phyloP scores from a whole-genome alignment of 2,329 filamentous ascomycete species.

The Didymosphaeria variabile region DNA sequence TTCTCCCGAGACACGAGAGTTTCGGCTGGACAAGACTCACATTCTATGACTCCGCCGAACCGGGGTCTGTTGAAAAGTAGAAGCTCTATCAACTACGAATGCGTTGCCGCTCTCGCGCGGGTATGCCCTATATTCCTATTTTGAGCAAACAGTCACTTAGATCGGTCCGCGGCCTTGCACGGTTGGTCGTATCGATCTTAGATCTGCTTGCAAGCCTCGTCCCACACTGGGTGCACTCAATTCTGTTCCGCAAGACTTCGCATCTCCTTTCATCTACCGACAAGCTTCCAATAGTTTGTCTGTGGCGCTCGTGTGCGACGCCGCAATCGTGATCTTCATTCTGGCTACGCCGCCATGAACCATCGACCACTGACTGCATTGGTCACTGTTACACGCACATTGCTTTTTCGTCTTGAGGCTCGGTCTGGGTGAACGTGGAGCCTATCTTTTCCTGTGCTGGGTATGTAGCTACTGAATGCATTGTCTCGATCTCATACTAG shows the following conservation, averaged over 20 bases:
- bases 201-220: not conserved
- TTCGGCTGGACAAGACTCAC: no score
- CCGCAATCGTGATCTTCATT: not conserved
- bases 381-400: constrained; percentile 4
- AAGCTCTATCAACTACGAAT: no score
- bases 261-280: not conserved
- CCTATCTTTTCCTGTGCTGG: constrained; percentile 6
- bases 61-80: no score
- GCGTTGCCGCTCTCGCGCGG: no score
- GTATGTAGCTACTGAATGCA: not conserved
- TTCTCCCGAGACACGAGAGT: no score
- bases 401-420: constrained; percentile 2
- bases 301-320: constrained; percentile 2
- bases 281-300: not conserved
- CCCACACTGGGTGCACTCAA: not conserved
- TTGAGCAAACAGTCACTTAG: not conserved
- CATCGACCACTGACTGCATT: not conserved
- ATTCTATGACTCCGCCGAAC: no score
- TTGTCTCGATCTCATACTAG: not conserved
- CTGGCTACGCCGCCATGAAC: not conserved
- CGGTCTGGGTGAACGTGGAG: not conserved
- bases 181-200: not conserved
- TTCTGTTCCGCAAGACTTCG: not conserved
- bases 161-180: not conserved
- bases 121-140: no score